Base-by-base conservation (phyloP, 768 basidiomycete species). In the Xerocomus potaroensis region DNA sequence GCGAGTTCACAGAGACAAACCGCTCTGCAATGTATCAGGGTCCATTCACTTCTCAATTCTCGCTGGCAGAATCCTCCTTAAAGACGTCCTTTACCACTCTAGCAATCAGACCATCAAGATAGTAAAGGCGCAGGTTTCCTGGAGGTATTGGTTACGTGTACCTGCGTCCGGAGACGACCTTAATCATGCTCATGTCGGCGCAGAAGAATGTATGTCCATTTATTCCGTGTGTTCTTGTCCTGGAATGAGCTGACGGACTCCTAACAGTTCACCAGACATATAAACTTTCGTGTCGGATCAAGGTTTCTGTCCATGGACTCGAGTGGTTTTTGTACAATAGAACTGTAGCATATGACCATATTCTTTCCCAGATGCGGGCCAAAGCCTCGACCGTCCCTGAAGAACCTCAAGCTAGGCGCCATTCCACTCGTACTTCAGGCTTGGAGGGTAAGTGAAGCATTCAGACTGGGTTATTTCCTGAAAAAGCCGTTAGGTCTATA, bases 251-350 rank as follows among this genome's bases (percentile, higher is more conserved):
- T 54, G 31, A 65, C 23, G 53, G 23, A 8, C 26, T 15, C 18
- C 19, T 51, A 40, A 14, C 47, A 75, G 72, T 64, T 33, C 69
- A 73, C 54, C 60, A 61, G 36, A 57, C 63, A 1, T 49, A 61
- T 12, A 57, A 62, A 12, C 59, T 76, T 47, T 79, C 85, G 12
- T 95, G 91, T 58, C 84, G 95, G 31, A 79, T 97, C 24, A 83
- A 88, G 45, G 61, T 93, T 23, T 82, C 82, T 7, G 57, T 89
- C 3, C 81, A 94, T 55, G 95, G 95, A 15, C 73, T 93, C 35
- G 93, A 98, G 64, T 93, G 90, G 84, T 91, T 91, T 63, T 57
- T 98, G 33, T 96, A 90, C 67, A 98, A 97, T 67, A 75, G 83
- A 39, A 94, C 91, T 3, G 79, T 89, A 4, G 83, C 91, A 4